A percentile compares a stretch with the other conserved stretches of the same genome.
Evolutionary conservation across 176 grass and related monocot species (phyloP).

Genomic region (Zea luxurians): DNA sequence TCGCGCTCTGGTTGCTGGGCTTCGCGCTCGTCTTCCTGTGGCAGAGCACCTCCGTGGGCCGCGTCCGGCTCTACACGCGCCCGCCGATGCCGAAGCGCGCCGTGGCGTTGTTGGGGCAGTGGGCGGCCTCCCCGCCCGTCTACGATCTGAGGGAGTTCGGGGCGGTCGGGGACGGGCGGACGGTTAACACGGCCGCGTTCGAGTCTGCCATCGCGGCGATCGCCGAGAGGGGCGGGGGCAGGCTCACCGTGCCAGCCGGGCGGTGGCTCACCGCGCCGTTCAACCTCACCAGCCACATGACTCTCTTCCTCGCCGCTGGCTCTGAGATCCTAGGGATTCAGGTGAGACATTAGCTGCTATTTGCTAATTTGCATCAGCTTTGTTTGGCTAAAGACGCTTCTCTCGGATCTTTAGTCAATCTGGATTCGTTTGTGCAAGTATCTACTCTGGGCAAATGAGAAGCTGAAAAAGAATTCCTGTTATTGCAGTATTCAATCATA

Average conservation of each 20-base stretch:
- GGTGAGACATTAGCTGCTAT: slow-evolving; percentile 44
- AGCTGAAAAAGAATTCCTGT: neutral
- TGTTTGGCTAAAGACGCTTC: neutral
- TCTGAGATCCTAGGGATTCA: slow-evolving; percentile 73
- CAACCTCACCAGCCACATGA: slow-evolving; percentile 90
- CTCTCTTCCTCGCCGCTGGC: slow-evolving; percentile 73
- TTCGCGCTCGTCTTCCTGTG: slow-evolving; percentile 64
- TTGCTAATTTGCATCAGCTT: neutral
- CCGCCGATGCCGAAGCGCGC: slow-evolving; percentile 41
- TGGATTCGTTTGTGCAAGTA: neutral
- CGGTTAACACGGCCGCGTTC: slow-evolving; percentile 70
- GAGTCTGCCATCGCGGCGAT: slow-evolving; percentile 65
- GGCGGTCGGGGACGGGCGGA: slow-evolving; percentile 66
- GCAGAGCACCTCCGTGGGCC: slow-evolving; percentile 57
- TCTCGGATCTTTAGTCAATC: neutral
- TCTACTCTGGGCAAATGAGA: neutral
- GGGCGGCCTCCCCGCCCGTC: slow-evolving; percentile 50
- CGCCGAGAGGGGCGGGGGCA: slow-evolving; percentile 62
- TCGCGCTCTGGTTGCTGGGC: slow-evolving; percentile 56
- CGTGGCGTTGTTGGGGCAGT: slow-evolving; percentile 28
- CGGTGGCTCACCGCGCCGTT: slow-evolving; percentile 89
- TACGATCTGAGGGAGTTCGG: slow-evolving; percentile 84
- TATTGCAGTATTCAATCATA: neutral
- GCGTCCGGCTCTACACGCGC: slow-evolving; percentile 49
- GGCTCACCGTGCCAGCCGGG: slow-evolving; percentile 57